These are phyloP conservation scores for Atkinsonella texensis DNA, from an alignment of 2,329 filamentous ascomycete genomes.

Conservation along the genomic window DNA sequence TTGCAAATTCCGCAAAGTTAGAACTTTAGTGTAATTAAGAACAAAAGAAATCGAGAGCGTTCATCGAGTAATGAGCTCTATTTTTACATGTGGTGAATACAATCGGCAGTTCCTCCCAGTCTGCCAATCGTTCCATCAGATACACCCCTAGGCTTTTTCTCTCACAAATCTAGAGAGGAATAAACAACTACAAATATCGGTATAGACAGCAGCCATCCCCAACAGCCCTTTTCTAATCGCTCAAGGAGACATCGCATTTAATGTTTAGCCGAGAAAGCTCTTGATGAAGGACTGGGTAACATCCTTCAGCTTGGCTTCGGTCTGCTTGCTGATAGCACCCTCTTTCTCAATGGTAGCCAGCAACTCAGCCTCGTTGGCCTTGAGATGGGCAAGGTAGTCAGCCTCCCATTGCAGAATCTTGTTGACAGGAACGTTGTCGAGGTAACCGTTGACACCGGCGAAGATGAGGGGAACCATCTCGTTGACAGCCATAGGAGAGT, in stretches of 20 bases:
- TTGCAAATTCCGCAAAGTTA: neutral
- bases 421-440: conserved; percentile 77
- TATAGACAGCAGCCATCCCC: conserved; percentile 38
- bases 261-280: conserved; percentile 60
- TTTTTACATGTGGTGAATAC: conserved; percentile 49
- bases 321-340: conserved; percentile 89
- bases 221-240: conserved; percentile 20
- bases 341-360: conserved; percentile 86
- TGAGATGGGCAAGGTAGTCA: conserved; percentile 88
- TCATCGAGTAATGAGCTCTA: conserved; percentile 48
- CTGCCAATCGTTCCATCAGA: conserved; percentile 34
- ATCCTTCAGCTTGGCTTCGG: conserved; percentile 72
- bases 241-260: conserved; percentile 17
- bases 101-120: conserved; percentile 33
- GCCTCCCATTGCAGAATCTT: conserved; percentile 91
- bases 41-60: conserved; percentile 51
- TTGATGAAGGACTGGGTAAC: conserved; percentile 75
- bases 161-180: conserved; percentile 30
- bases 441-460: conserved; percentile 95
- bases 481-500: conserved; percentile 95
- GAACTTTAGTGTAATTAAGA: conserved; percentile 15
- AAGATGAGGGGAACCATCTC: conserved; percentile 99
- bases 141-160: conserved; percentile 28
- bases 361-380: conserved; percentile 77
- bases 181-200: conserved; percentile 30